Conservation (phyloP, 306 rosid genomes). For the Trifolium fragiferum region DNA sequence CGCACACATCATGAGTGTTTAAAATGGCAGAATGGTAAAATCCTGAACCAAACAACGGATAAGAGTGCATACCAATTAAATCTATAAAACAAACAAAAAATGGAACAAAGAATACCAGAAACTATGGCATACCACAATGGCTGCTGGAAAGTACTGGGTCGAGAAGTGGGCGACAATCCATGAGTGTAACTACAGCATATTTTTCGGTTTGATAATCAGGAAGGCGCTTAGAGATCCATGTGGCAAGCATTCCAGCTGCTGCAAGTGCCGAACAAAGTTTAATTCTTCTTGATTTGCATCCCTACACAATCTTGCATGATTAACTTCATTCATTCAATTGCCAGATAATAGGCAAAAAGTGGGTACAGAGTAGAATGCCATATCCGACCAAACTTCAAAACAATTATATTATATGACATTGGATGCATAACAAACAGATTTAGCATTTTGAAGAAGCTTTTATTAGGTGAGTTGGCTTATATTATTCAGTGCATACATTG, state of each 20-base stretch:
- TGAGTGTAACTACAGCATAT: conserved; percentile 80
- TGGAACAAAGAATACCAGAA: not conserved
- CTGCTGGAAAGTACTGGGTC: conserved; percentile 69
- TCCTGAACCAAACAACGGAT: conserved; percentile 55
- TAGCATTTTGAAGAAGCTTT: conserved; percentile 23
- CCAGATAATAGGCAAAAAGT: conserved; percentile 24
- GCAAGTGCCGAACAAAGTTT: conserved; percentile 77
- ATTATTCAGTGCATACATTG: not conserved
- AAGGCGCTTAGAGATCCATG: conserved; percentile 60
- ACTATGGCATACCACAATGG: conserved; percentile 63
- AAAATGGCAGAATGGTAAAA: conserved; percentile 90
- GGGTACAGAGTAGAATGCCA: conserved; percentile 15
- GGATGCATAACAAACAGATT: conserved; percentile 29
- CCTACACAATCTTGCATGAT: conserved; percentile 57
- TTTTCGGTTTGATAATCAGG: conserved; percentile 68
- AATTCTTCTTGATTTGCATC: conserved; percentile 77
- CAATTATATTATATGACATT: conserved; percentile 6
- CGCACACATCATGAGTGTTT: conserved; percentile 78
- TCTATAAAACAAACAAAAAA: conserved; percentile 8
- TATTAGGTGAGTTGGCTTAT: not conserved
- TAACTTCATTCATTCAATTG: conserved; percentile 24
- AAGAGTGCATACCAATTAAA: not conserved
- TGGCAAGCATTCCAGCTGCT: conserved; percentile 81
- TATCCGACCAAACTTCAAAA: conserved; percentile 16
- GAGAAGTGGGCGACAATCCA: conserved; percentile 81